Base-by-base conservation (phyloP, 139 green algal species). In the Yamagishiella unicocca region DNA sequence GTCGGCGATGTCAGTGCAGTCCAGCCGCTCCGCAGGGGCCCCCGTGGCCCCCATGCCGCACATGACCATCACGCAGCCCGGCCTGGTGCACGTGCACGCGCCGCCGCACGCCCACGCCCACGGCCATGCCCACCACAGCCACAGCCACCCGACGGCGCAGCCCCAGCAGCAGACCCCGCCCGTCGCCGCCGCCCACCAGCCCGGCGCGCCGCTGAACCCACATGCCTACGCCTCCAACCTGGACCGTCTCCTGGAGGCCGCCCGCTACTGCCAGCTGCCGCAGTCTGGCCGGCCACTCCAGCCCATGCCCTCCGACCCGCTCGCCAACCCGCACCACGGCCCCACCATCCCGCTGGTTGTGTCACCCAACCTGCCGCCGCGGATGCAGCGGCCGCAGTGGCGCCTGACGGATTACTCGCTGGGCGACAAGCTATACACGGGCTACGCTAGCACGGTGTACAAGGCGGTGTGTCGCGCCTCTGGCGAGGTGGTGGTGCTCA, bases 381-480 rank as follows among this genome's bases (percentile, higher is more conserved):
- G 80, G 53, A 95, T 95, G 92, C 74, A 87, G 62, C 90, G 92
- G 27, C 14, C 27, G 5, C 82, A 90, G 50, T 95, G 92, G 92
- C 91, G 90, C 50, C 64, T 95, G 35, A 62, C 84, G 4, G 92
- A 95, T 74, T 95, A 93, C 83, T 55, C 61, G 33, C 84, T 95
- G 43, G 82, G 64, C 14, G 89, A 95, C 55, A 93, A 95, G 89
- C 88, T 95, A 53, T 95, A 95, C 89, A 95, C 87, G 54, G 92
- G 92, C 81, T 92, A 92, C 25, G 89, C 89, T 8, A 87, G 71
- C 73, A 90, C 81, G 17, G 92, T 94, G 38, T 94, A 92, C 90
- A 93, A 93, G 81, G 92, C 88, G 4, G 75, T 89, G 46, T 94
- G 92, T 89, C 92, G 90, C 62, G 82, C 83, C 38, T 81, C 33